Conservation (phyloP, 208 protist genomes). For the Trypanosoma mega region DNA sequence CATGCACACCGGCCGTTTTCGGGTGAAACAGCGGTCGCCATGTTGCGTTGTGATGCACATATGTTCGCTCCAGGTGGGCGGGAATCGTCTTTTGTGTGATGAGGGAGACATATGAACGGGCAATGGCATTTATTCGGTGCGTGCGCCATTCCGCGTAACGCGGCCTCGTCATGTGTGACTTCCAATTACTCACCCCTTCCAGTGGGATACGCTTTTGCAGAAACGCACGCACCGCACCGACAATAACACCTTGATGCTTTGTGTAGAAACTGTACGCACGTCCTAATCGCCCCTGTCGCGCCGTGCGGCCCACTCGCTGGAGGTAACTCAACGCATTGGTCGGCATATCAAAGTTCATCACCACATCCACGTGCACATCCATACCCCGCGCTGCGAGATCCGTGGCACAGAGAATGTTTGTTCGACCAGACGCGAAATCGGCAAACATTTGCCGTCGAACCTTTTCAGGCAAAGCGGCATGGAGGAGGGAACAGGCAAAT, state of each 20-base stretch:
- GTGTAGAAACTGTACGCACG: constrained; percentile 72
- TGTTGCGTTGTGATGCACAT: constrained; percentile 81
- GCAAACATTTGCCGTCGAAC: constrained; percentile 65
- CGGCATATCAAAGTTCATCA: constrained; percentile 89
- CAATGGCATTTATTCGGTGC: constrained; percentile 73
- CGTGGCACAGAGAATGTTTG: constrained; percentile 89
- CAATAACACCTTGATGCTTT: constrained; percentile 76
- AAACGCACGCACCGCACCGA: constrained; percentile 62
- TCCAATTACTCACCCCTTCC: constrained; percentile 68
- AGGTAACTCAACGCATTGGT: constrained; percentile 79
- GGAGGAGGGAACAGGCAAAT: constrained; percentile 64
- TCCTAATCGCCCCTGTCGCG: constrained; percentile 71
- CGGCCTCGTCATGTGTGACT: constrained; percentile 60
- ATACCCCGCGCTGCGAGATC: constrained; percentile 85
- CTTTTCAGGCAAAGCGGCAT: constrained; percentile 58
- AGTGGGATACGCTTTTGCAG: constrained; percentile 47
- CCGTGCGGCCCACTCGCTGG: constrained; percentile 65
- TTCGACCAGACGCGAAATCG: constrained; percentile 74
- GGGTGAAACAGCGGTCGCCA: constrained; percentile 79
- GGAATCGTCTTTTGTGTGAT: constrained; percentile 84
- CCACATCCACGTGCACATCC: constrained; percentile 81
- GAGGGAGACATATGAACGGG: constrained; percentile 76
- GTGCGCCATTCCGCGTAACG: constrained; percentile 81
- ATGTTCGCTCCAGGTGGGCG: constrained; percentile 73
- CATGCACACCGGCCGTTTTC: constrained; percentile 51